Conservation (phyloP, 2,329 filamentous ascomycete species). For the Didymella pomorum region DNA sequence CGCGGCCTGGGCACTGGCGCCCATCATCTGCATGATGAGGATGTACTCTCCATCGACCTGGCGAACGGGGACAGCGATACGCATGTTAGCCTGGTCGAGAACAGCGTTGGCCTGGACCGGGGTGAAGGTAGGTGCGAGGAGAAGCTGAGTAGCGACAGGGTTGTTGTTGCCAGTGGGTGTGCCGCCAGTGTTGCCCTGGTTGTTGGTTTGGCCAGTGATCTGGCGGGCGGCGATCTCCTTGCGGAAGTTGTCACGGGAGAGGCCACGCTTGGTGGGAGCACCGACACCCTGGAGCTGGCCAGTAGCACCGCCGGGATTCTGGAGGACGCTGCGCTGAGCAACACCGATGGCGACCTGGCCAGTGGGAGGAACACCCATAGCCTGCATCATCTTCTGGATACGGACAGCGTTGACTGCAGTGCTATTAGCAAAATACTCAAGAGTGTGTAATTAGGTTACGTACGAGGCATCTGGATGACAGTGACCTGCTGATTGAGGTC, state of each 20-base stretch:
- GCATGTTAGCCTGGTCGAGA: slow-evolving; percentile 48
- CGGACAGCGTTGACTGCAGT: slow-evolving; percentile 45
- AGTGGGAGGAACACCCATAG: slow-evolving; percentile 40
- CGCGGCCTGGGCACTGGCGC: slow-evolving; percentile 22
- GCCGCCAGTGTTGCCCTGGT: slow-evolving; percentile 26
- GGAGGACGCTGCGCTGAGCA: slow-evolving; percentile 48
- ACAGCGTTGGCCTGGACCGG: slow-evolving; percentile 46
- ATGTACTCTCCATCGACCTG: slow-evolving; percentile 50
- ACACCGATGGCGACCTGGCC: slow-evolving; percentile 46
- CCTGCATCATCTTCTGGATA: slow-evolving; percentile 49
- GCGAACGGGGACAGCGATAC: slow-evolving; percentile 45
- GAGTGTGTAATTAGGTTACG: no score
- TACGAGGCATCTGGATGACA: slow-evolving; percentile 49
- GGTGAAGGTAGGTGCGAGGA: slow-evolving; percentile 49
- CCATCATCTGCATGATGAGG: slow-evolving; percentile 44
- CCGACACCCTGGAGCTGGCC: slow-evolving; percentile 38
- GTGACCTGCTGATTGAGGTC: slow-evolving; percentile 48
- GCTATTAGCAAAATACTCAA: slow-evolving; percentile 24
- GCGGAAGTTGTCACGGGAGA: slow-evolving; percentile 36
- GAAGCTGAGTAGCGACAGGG: slow-evolving; percentile 45
- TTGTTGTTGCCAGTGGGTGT: slow-evolving; percentile 43
- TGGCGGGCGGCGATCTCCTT: slow-evolving; percentile 34
- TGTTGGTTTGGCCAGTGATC: slow-evolving; percentile 8
- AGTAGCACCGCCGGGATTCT: slow-evolving; percentile 49
- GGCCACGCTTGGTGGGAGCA: slow-evolving; percentile 29